Base-by-base conservation (phyloP, 306 rosid genomes). In the Purshia tridentata region DNA sequence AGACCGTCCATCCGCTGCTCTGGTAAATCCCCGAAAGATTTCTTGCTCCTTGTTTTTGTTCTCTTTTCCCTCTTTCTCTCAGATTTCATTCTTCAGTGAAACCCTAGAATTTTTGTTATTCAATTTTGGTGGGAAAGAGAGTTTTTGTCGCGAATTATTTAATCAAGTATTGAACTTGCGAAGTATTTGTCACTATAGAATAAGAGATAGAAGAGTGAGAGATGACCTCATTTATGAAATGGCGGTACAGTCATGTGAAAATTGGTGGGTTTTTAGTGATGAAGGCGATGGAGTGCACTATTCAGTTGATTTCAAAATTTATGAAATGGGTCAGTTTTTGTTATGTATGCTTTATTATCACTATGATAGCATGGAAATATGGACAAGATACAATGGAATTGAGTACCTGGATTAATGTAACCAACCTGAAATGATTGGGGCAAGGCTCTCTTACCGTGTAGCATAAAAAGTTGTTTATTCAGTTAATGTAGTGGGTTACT, bases 101-200 rank as follows among this genome's bases (percentile, higher is more conserved):
- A 63, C 68, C 68, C 68, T 63, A 63, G 68, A 63, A 63, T 63
- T 63, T 63, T 13, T 16, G 18, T 29, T 20, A 2, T 8, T 57
- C 16, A 22, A 23, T 57, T 23, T 57, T 53, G 23, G 29, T 61
- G 46, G 45, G 16, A 61, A 61, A 8, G 19, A 55, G 60, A 9
- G 6, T 29, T 23, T 29, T 58, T 11, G 35, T 55, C 9, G 42
- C 3, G 40, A 58, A 22, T 56, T 56, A 22, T 6, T 56, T 39
- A 56, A 5, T 56, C 20, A 55, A 19, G 42, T 29, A 29, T 29
- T 29, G 35, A 29, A 29, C 35, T 59, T 6, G 41, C 29, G 44
- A 56, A 59, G 44, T 35, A 35, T 59, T 9, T 59, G 19, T 13
- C 29, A 6, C 19, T 29, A 14, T 59, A 14, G 9, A 35, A 59